Percentiles rank a stretch among this genome's conserved stretches.
Evolutionary conservation across 192 early-diverging fungal species (phyloP).

Genomic region (Backusella sp.): DNA sequence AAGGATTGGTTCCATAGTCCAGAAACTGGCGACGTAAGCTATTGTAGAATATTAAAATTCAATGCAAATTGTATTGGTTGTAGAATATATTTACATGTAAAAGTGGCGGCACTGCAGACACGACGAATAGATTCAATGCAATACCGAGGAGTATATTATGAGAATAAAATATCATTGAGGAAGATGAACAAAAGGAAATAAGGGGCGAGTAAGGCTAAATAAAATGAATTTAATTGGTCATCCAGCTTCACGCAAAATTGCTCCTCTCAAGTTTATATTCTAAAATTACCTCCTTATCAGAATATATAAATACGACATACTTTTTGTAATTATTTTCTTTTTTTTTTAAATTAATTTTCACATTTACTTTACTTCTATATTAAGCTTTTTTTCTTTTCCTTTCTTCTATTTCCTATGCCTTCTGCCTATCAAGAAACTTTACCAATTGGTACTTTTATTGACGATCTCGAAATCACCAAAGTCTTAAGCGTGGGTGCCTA

Average conservation of each 20-base stretch:
- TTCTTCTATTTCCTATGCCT: not conserved
- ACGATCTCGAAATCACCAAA: constrained; percentile 43
- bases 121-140: not conserved
- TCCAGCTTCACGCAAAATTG: not conserved
- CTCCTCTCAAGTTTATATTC: not conserved
- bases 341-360: not conserved
- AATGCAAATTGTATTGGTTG: not conserved
- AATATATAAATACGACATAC: not conserved
- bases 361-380: not conserved
- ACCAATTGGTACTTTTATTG: constrained; percentile 33
- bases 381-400: not conserved
- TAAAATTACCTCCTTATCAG: not conserved
- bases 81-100: not conserved
- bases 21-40: not conserved
- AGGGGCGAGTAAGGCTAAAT: not conserved
- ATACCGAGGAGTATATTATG: not conserved
- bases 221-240: not conserved
- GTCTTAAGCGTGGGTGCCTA: constrained; percentile 73
- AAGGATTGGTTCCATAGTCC: not conserved
- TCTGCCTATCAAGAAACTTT: not conserved
- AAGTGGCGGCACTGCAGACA: not conserved
- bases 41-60: not conserved
- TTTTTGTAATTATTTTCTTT: not conserved
- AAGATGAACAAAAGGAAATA: not conserved
- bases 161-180: not conserved